These are phyloP conservation scores for Lotmaria passim DNA, from an alignment of 208 protist species.

Conservation along the genomic window DNA sequence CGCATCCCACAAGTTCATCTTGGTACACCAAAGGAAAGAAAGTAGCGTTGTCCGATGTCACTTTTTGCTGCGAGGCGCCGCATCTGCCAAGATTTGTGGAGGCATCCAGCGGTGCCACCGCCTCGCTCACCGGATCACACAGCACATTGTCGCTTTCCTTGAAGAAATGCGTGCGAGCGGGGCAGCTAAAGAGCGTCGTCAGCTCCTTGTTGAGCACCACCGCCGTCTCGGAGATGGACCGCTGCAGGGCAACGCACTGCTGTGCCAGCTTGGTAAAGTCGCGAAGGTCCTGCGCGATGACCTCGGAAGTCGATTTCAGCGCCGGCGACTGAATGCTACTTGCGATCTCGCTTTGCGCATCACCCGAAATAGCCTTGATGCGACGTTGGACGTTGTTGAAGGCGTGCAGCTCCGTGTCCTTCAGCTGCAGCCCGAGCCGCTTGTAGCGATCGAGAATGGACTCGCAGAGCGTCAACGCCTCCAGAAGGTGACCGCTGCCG, in stretches of 20 bases:
- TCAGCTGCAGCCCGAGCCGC: conserved; percentile 36
- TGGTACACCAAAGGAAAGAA: conserved; percentile 50
- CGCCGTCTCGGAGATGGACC: conserved; percentile 21
- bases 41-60: conserved; percentile 32
- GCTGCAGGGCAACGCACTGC: conserved; percentile 19
- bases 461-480: conserved; percentile 55
- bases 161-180: conserved; percentile 37
- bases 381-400: conserved; percentile 32
- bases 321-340: background rate
- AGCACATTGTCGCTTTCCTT: conserved; percentile 42
- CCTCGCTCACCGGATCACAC: conserved; percentile 48
- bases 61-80: background rate
- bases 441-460: conserved; percentile 60
- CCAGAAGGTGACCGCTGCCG: conserved; percentile 49
- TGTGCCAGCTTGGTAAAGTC: conserved; percentile 27
- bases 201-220: conserved; percentile 43
- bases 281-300: background rate
- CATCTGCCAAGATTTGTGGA: conserved; percentile 46
- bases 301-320: background rate
- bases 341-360: background rate
- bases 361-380: background rate
- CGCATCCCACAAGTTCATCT: conserved; percentile 43
- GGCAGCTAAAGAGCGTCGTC: conserved; percentile 24
- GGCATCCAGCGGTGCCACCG: conserved; percentile 38
- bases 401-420: conserved; percentile 40